These are phyloP conservation scores for Boletus tomentosulus DNA, from an alignment of 768 basidiomycete species.

Conservation along the genomic window DNA sequence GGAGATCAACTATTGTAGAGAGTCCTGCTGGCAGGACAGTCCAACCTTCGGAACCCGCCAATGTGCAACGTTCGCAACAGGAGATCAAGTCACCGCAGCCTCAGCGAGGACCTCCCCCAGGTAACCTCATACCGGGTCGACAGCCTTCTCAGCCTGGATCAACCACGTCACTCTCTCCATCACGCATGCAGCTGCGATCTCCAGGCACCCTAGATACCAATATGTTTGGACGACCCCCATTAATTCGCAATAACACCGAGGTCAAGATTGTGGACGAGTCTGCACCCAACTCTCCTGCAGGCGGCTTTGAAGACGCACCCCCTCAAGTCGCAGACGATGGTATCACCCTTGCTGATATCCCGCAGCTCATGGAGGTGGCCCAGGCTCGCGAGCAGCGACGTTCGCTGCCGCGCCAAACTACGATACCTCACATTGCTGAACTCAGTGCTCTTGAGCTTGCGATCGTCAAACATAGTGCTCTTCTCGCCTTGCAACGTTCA, in stretches of 20 bases:
- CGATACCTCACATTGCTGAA: constrained; percentile 82
- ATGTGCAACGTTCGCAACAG: constrained; percentile 45
- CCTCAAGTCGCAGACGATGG: constrained; percentile 60
- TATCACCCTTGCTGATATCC: constrained; percentile 91
- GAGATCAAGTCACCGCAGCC: constrained; percentile 37
- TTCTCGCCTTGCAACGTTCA: constrained; percentile 73
- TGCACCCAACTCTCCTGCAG: constrained; percentile 65
- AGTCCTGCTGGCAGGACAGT: constrained; percentile 87
- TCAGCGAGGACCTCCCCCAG: constrained; percentile 36
- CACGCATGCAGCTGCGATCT: constrained; percentile 39
- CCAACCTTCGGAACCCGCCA: constrained; percentile 60
- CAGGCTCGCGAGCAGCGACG: constrained; percentile 86
- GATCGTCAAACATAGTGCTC: constrained; percentile 89
- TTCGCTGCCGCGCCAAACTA: constrained; percentile 71
- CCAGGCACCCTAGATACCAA: constrained; percentile 35
- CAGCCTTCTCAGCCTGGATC: constrained; percentile 33
- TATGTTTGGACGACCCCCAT: constrained; percentile 52
- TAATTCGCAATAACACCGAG: constrained; percentile 77
- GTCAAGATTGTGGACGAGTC: constrained; percentile 88
- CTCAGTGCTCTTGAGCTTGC: constrained; percentile 80
- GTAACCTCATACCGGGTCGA: constrained; percentile 33
- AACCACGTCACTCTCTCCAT: constrained; percentile 31
- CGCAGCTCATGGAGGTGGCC: constrained; percentile 87
- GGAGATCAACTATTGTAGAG: constrained; percentile 93
- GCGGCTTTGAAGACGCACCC: constrained; percentile 40